A percentile compares a stretch with the other conserved stretches of the same genome.
Conservation (phyloP, 208 protist genomes). For the Wallacemonas sp. region DNA sequence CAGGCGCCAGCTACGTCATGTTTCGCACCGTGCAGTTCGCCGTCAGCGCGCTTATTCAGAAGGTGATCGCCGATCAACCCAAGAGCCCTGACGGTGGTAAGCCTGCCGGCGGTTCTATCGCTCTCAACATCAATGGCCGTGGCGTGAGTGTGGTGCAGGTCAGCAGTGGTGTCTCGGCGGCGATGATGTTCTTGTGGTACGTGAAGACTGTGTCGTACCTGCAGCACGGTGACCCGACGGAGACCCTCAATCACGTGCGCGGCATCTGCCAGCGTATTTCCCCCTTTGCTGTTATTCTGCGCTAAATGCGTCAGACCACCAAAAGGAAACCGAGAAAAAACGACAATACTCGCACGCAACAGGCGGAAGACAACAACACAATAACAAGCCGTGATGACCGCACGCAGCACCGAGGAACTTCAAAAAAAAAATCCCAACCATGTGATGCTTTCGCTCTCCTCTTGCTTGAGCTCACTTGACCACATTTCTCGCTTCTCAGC, state of each 20-base stretch:
- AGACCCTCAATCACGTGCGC: conserved; percentile 43
- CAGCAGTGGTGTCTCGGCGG: conserved; percentile 38
- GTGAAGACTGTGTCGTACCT: conserved; percentile 55
- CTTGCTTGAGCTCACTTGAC: too few species aligned
- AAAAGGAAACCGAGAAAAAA: too few species aligned
- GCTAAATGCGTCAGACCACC: too few species aligned
- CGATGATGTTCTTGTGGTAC: conserved; percentile 62
- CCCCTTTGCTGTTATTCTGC: conserved; percentile 38
- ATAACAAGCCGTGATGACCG: too few species aligned
- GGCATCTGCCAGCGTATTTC: conserved; percentile 40
- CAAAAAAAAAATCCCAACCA: too few species aligned
- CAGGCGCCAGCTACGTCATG: conserved; percentile 56
- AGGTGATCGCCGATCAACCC: conserved; percentile 28
- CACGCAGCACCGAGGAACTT: too few species aligned
- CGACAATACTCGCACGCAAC: too few species aligned
- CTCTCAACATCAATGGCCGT: conserved; percentile 24
- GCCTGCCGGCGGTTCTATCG: conserved; percentile 4
- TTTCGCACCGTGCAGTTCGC: conserved; percentile 55
- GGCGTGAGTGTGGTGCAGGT: conserved; percentile 9
- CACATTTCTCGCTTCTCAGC: too few species aligned
- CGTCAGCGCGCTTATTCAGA: conserved; percentile 33
- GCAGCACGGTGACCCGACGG: conserved; percentile 46
- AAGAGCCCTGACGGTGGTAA: conserved; percentile 13
- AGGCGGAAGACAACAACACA: too few species aligned
- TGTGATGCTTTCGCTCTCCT: too few species aligned